Evolutionary conservation across 164 flowering plant species (phyloP).

Genomic region (Chimonanthus praecox): DNA sequence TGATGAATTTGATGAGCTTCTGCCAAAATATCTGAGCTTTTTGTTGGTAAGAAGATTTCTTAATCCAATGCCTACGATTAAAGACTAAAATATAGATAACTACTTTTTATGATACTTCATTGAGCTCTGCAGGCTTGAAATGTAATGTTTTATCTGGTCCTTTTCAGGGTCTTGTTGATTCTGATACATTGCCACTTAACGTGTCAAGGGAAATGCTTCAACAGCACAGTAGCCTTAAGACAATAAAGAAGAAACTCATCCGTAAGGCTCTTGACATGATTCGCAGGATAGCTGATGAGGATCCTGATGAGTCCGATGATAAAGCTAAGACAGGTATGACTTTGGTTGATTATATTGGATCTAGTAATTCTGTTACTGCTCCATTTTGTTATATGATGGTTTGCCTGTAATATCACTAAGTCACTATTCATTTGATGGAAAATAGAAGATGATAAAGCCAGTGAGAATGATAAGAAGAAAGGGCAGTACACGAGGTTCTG

Average conservation of each 20-base stretch:
- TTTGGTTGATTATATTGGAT: no score
- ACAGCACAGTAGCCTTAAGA: slow-evolving; percentile 85
- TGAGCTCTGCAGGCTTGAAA: background rate
- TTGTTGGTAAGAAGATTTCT: slow-evolving; percentile 44
- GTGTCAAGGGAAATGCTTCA: slow-evolving; percentile 99
- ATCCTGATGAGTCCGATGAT: slow-evolving; percentile 76
- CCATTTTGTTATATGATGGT: background rate
- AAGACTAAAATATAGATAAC: background rate
- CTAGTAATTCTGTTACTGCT: background rate
- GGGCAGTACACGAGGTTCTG: slow-evolving; percentile 89
- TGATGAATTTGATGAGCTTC: slow-evolving; percentile 91
- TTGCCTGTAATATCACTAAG: background rate
- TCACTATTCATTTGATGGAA: background rate
- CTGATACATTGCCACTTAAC: slow-evolving; percentile 89
- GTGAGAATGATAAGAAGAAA: slow-evolving; percentile 69
- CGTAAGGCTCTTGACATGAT: slow-evolving; percentile 97
- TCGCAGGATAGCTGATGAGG: slow-evolving; percentile 87
- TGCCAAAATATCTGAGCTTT: slow-evolving; percentile 87
- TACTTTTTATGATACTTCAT: background rate
- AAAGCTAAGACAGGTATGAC: slow-evolving; percentile 65
- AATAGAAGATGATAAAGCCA: slow-evolving; percentile 56
- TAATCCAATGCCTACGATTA: background rate
- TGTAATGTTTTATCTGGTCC: background rate
- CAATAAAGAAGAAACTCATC: slow-evolving; percentile 93
- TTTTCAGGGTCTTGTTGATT: slow-evolving; percentile 93